Conservation (phyloP, 768 basidiomycete genomes). For the Mycena kentingensis region DNA sequence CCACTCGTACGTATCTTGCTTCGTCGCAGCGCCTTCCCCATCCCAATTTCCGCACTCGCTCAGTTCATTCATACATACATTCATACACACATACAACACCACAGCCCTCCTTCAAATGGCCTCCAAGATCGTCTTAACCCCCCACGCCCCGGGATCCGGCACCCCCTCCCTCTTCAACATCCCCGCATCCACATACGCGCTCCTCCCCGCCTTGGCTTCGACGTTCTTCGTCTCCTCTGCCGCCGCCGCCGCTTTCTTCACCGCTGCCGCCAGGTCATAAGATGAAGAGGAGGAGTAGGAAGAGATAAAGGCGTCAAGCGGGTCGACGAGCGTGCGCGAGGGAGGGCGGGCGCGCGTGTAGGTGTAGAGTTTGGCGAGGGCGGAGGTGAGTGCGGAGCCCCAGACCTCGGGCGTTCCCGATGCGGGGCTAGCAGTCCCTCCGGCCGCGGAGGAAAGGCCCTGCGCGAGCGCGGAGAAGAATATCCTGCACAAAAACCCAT, state of each 20-base stretch:
- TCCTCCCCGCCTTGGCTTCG: conserved; percentile 84
- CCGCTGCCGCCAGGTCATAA: conserved; percentile 50
- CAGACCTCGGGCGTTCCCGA: conserved; percentile 61
- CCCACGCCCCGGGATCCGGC: conserved; percentile 92
- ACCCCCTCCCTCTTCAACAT: conserved; percentile 62
- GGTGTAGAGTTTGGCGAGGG: conserved; percentile 66
- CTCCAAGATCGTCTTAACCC: conserved; percentile 74
- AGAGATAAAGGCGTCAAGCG: conserved; percentile 75
- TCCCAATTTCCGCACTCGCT: too few relatives aligned
- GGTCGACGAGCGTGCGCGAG: conserved; percentile 91
- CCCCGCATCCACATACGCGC: conserved; percentile 80
- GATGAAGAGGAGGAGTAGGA: conserved; percentile 44
- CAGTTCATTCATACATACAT: background rate
- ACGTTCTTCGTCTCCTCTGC: conserved; percentile 75
- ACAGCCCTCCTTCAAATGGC: conserved; percentile 35
- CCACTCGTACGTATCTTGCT: too few relatives aligned
- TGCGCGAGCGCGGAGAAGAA: conserved; percentile 89
- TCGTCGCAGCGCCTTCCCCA: too few relatives aligned
- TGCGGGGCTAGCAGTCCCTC: conserved; percentile 26
- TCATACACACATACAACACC: background rate
- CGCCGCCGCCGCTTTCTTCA: conserved; percentile 60
- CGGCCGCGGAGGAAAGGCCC: conserved; percentile 49
- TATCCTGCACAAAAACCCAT: conserved; percentile 53
- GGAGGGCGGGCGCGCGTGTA: conserved; percentile 90
- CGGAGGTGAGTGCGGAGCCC: conserved; percentile 57